Base-by-base conservation (phyloP, 2,329 filamentous ascomycete genomes). In the Nothopassalora personata region DNA sequence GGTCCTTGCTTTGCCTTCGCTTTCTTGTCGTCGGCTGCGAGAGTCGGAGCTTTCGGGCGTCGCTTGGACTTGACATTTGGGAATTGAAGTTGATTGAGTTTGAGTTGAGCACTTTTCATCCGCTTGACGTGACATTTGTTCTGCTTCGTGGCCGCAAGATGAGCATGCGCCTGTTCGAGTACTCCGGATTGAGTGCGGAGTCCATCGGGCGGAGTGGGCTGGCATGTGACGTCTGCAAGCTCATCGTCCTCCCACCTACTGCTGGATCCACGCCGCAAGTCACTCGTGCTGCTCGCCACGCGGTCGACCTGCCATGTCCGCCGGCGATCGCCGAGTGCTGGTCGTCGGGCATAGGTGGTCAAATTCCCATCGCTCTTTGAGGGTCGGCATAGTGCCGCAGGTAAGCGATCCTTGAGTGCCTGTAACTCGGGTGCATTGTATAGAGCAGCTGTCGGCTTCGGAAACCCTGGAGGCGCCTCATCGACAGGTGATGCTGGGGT, bases 401-500 rank as follows among this genome's bases (percentile, higher is more conserved):
- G 33, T 18, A 59, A 61, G 23, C 57, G 19, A n/a, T 23, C 53
- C 36, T 36, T 50, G 30, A 61, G 56, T 11, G 39, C 33, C 6
- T 33, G 27, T 19, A 61, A 31, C 49, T 64, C 59, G 3, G 48
- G 57, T 46, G 59, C 50, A 39, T 58, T 28, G 43, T 49, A 54
- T 11, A 61, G 56, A 28, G 54, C 53, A 2, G 54, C 58, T 2
- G 50, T 60, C 2, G 64, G 60, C 13, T 50, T 50, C 6, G 33
- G 30, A 51, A 54, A 63, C 23, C 60, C 58, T 23, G 59, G 53
- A 13, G 48, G 46, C 36, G 63, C 33, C 0, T 43, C 36, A 18
- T 56, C 59, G n/a, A 58, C 53, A 10, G 61, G 60, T 23, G 61
- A 57, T 8, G 50, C 57, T n/a, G 61, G 61, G 8, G 61, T 64